phyloP scores from a whole-genome alignment of 2,329 filamentous ascomycete genomes.

The Penicillium corylophilum region DNA sequence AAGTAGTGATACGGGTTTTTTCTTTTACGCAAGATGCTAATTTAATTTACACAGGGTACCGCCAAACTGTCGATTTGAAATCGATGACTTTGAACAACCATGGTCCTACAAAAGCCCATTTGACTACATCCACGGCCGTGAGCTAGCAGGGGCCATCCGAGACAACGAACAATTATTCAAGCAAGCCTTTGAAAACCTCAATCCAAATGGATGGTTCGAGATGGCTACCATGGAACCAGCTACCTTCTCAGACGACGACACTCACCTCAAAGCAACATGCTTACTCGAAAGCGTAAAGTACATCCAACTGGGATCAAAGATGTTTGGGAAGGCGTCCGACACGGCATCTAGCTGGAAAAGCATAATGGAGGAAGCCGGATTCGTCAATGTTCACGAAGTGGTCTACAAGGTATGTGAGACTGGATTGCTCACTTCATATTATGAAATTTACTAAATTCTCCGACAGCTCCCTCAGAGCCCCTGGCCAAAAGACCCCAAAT shows the following conservation, averaged over 20 bases:
- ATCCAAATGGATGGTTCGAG: conserved; percentile 31
- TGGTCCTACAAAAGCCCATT: conserved; percentile 32
- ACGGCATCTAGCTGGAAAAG: conserved; percentile 38
- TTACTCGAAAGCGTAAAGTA: conserved; percentile 29
- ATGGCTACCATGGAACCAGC: conserved; percentile 78
- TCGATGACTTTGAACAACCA: conserved; percentile 33
- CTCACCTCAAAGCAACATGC: conserved; percentile 26
- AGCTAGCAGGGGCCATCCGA: conserved; percentile 31
- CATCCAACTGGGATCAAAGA: conserved; percentile 27
- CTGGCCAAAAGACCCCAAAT: conserved; percentile 53
- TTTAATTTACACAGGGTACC: conserved; percentile 26
- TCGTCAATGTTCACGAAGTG: conserved; percentile 52
- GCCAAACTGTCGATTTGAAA: conserved; percentile 35
- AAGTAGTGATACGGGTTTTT: too few relatives aligned
- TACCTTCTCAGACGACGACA: conserved; percentile 67
- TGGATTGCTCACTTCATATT: too few relatives aligned
- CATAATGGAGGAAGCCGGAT: conserved; percentile 53
- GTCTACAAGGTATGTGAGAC: conserved; percentile 40
- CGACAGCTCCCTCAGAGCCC: conserved; percentile 49
- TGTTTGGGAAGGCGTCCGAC: conserved; percentile 35
- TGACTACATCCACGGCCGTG: conserved; percentile 34
- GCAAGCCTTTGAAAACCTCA: conserved; percentile 26
- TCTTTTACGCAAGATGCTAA: too few relatives aligned
- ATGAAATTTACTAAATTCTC: too few relatives aligned
- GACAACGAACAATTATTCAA: conserved; percentile 29